Conservation (phyloP, 176 grass and related monocot species). For the Coix lacrymajobi region DNA sequence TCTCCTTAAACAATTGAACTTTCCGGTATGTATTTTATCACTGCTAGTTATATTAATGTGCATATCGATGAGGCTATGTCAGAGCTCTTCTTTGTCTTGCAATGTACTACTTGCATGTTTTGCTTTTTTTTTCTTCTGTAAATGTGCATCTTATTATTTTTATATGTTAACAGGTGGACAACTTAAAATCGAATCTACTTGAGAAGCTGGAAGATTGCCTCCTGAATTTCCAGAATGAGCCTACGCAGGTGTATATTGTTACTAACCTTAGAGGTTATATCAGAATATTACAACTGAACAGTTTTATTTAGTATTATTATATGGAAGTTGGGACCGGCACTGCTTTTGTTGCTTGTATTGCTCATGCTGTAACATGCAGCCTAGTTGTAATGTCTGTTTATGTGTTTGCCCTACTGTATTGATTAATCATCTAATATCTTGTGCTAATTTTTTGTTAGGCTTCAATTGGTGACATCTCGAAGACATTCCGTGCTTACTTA, state of each 20-base stretch:
- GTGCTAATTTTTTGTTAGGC: constrained; percentile 38
- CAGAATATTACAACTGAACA: constrained; percentile 16
- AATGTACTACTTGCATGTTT: not conserved
- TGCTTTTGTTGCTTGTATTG: constrained; percentile 2
- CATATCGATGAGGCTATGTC: constrained; percentile 17
- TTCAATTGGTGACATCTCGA: constrained; percentile 86
- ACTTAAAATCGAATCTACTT: constrained; percentile 83
- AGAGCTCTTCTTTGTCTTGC: constrained; percentile 6
- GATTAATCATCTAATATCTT: constrained; percentile 7
- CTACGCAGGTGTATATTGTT: constrained; percentile 49
- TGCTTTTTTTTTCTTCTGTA: constrained; percentile 24
- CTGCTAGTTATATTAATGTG: not conserved
- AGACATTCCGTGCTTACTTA: constrained; percentile 89
- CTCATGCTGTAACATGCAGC: not conserved
- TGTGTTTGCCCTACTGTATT: not conserved
- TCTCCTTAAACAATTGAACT: constrained; percentile 95
- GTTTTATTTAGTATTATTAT: constrained; percentile 1
- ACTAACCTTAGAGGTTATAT: no score
- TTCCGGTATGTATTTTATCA: constrained; percentile 66
- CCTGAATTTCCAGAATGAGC: constrained; percentile 70
- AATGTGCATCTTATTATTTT: constrained; percentile 24
- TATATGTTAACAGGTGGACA: constrained; percentile 67
- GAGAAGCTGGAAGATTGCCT: constrained; percentile 92
- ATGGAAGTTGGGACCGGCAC: not conserved
- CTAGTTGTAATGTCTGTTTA: not conserved